Evolutionary conservation across 352 stramenopile genomes (phyloP).

Genomic region (Globisporangium nodosum): DNA sequence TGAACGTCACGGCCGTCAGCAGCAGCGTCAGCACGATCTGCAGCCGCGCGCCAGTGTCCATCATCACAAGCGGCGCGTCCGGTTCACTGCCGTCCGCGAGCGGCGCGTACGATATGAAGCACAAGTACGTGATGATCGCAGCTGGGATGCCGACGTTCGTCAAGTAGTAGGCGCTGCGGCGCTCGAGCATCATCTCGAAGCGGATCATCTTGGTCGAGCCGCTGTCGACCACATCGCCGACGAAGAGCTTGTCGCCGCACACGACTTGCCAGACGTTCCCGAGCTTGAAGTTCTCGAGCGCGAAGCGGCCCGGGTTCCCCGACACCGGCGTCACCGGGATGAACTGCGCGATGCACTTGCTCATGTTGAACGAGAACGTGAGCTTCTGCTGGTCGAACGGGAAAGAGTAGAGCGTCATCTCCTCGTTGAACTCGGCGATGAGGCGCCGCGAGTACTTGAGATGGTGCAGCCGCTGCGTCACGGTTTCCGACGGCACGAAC

Average conservation of each 20-base stretch:
- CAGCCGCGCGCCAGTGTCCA: conserved; percentile 24
- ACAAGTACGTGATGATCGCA: conserved; percentile 34
- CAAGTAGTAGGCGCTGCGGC: conserved; percentile 26
- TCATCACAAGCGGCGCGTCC: conserved; percentile 1
- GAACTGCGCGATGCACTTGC: conserved; percentile 11
- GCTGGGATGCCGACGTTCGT: conserved; percentile 29
- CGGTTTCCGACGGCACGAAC: too few relatives aligned
- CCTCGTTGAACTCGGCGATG: conserved; percentile 25
- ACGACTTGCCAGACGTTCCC: conserved; percentile 27
- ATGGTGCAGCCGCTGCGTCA: conserved; percentile 6
- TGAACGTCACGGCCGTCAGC: conserved; percentile 38
- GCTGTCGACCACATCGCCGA: conserved; percentile 19
- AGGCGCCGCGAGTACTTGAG: conserved; percentile 21
- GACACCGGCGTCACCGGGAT: conserved; percentile 9
- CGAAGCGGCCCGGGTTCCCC: conserved; percentile 16
- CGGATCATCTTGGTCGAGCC: conserved; percentile 17
- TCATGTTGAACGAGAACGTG: conserved; percentile 23
- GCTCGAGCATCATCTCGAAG: conserved; percentile 35
- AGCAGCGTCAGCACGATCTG: conserved; percentile 33
- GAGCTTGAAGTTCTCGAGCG: conserved; percentile 27
- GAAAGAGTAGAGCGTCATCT: conserved; percentile 33
- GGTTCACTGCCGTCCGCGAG: neutral
- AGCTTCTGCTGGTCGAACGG: conserved; percentile 40
- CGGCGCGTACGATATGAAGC: conserved; percentile 27
- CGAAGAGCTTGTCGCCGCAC: conserved; percentile 26